Percentiles rank a stretch among this genome's conserved stretches.
These are phyloP conservation scores for Calvatia gigantea DNA, from an alignment of 768 basidiomycete genomes.

Conservation along the genomic window DNA sequence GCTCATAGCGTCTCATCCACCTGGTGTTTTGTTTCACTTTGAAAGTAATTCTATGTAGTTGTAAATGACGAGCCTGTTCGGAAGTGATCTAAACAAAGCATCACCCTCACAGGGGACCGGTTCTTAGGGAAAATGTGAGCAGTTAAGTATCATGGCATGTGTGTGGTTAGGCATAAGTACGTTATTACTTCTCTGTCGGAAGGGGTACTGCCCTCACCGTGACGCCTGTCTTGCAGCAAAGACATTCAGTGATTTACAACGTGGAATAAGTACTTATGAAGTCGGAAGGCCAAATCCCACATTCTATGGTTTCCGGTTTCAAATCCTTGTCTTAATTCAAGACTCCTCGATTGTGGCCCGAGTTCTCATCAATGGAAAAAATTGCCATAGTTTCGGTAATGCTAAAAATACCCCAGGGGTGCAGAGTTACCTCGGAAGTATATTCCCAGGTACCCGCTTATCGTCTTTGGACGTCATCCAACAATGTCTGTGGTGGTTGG, in stretches of 20 bases:
- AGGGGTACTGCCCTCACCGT: background rate
- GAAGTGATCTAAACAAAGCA: background rate
- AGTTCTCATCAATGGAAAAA: conserved; percentile 6
- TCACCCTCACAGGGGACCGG: too few relatives aligned
- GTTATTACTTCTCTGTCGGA: background rate
- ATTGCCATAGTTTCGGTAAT: background rate
- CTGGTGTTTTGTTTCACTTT: background rate
- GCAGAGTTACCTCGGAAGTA: too few relatives aligned
- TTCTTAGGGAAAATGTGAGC: too few relatives aligned
- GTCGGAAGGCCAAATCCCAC: too few relatives aligned
- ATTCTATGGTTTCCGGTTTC: background rate
- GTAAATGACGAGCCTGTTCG: too few relatives aligned
- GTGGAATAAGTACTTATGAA: too few relatives aligned
- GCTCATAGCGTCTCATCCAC: background rate
- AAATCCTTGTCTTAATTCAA: background rate
- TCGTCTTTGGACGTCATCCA: too few relatives aligned
- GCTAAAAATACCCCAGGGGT: too few relatives aligned
- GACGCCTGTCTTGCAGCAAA: background rate
- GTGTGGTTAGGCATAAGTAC: background rate
- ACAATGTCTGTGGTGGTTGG: too few relatives aligned
- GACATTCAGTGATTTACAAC: background rate
- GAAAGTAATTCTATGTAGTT: too few relatives aligned
- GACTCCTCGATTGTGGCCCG: background rate
- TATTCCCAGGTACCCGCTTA: too few relatives aligned
- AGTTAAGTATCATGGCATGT: too few relatives aligned